phyloP scores from a whole-genome alignment of 352 stramenopile species.

The Phytophthora sp. region DNA sequence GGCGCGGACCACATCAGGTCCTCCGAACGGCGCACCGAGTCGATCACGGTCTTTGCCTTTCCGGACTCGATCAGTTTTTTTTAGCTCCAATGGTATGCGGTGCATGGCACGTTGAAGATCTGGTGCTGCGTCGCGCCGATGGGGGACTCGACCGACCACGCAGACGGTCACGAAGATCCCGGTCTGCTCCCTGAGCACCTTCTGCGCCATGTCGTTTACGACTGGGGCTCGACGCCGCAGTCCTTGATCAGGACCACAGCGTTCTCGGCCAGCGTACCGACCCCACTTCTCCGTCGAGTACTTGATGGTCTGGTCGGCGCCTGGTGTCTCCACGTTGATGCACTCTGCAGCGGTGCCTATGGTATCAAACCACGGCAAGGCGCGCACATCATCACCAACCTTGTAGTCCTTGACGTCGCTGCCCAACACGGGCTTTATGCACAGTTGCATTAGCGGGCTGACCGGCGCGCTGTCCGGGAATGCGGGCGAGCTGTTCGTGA shows the following conservation, averaged over 20 bases:
- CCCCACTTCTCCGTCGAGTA: conserved; percentile 57
- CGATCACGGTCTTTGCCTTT: conserved; percentile 47
- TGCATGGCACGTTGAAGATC: conserved; percentile 26
- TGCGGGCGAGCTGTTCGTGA: too few relatives aligned
- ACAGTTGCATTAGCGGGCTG: too few relatives aligned
- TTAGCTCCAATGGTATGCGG: conserved; percentile 33
- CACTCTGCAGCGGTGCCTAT: conserved; percentile 47
- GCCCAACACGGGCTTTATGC: too few relatives aligned
- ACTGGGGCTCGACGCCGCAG: conserved; percentile 9
- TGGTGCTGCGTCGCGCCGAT: conserved; percentile 50
- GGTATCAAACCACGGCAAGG: conserved; percentile 18
- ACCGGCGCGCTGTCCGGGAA: too few relatives aligned
- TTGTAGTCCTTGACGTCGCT: conserved; percentile 34
- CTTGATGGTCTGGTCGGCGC: conserved; percentile 56
- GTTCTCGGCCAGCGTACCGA: conserved; percentile 34
- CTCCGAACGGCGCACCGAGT: conserved; percentile 59
- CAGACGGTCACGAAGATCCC: conserved; percentile 55
- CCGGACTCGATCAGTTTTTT: conserved; percentile 41
- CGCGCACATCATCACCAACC: conserved; percentile 43
- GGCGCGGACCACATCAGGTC: conserved; percentile 29
- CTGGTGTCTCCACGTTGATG: conserved; percentile 43
- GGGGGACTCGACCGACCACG: conserved; percentile 48
- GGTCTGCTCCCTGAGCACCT: conserved; percentile 41
- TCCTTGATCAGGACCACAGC: conserved; percentile 47
- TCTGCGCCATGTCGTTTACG: too few relatives aligned